Evolutionary conservation across 805 yeast genomes (phyloP).

Genomic region (Saturnispora mendoncae): DNA sequence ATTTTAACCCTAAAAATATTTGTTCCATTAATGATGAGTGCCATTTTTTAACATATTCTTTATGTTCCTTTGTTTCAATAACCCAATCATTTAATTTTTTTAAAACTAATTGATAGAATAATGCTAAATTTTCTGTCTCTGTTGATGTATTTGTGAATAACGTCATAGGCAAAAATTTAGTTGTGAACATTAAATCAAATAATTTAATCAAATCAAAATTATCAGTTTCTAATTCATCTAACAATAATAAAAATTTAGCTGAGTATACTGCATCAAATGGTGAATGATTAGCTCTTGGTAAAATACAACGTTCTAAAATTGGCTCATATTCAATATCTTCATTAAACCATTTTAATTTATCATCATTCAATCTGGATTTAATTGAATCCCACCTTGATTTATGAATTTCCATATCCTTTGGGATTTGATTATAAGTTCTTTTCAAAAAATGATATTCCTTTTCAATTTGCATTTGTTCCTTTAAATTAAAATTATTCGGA

Average conservation of each 20-base stretch:
- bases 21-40: slow-evolving; percentile 42
- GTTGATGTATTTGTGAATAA: slow-evolving; percentile 61
- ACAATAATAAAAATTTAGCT: slow-evolving; percentile 48
- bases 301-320: slow-evolving; percentile 52
- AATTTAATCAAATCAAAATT: slow-evolving; percentile 34
- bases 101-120: slow-evolving; percentile 55
- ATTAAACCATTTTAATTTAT: slow-evolving; percentile 38
- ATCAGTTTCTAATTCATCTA: slow-evolving; percentile 32
- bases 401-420: slow-evolving; percentile 40
- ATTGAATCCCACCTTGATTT: slow-evolving; percentile 30
- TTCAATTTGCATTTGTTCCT: slow-evolving; percentile 21
- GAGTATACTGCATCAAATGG: slow-evolving; percentile 73
- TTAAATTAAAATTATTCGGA: slow-evolving; percentile 14
- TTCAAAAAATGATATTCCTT: slow-evolving; percentile 19
- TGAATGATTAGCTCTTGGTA: slow-evolving; percentile 73
- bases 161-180: slow-evolving; percentile 39
- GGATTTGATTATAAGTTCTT: slow-evolving; percentile 24
- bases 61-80: slow-evolving; percentile 22
- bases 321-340: slow-evolving; percentile 3
- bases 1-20: slow-evolving; percentile 34
- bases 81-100: slow-evolving; percentile 34
- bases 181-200: slow-evolving; percentile 39
- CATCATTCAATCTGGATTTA: slow-evolving; percentile 23
- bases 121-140: slow-evolving; percentile 78
- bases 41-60: slow-evolving; percentile 34